These are phyloP conservation scores for Ceratobasidium sp. DNA, from an alignment of 1,284 basidiomycete genomes.

Conservation along the genomic window DNA sequence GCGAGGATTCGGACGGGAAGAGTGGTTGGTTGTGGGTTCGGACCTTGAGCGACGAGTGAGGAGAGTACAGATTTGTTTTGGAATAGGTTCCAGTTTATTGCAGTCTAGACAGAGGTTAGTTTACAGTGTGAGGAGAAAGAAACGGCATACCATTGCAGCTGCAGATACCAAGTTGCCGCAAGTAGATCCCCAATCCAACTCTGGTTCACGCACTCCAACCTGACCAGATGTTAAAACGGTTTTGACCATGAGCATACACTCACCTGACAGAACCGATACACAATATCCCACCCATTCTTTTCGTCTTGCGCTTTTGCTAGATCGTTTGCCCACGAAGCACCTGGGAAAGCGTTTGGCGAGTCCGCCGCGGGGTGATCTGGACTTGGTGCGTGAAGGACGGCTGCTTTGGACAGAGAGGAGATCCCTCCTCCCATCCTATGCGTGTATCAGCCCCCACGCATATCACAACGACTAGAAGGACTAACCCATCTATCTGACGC, in stretches of 20 bases:
- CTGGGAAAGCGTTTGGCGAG: constrained; percentile 31
- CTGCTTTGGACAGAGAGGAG: constrained; percentile 82
- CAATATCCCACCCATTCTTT: constrained; percentile 43
- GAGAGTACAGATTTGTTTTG: constrained; percentile 4
- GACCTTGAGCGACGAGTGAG: not conserved
- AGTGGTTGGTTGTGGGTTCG: not conserved
- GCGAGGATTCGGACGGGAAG: constrained; percentile 39
- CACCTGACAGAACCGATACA: constrained; percentile 59
- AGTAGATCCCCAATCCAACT: constrained; percentile 72
- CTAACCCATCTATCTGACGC: constrained; percentile 73
- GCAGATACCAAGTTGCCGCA: constrained; percentile 56
- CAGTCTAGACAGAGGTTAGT: constrained; percentile 9
- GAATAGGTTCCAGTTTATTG: constrained; percentile 37
- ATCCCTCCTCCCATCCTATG: constrained; percentile 82
- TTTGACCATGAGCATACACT: not conserved
- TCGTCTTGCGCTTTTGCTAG: not conserved
- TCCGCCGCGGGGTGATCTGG: constrained; percentile 46
- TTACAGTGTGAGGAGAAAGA: not conserved
- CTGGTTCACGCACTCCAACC: constrained; percentile 65
- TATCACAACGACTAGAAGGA: not conserved
- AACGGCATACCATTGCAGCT: constrained; percentile 31
- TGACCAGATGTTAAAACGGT: not conserved
- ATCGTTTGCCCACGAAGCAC: constrained; percentile 41
- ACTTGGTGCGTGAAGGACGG: constrained; percentile 63
- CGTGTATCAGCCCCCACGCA: constrained; percentile 45